phyloP scores from a whole-genome alignment of 2,329 filamentous ascomycete species.

The Hypoxylon sp. region DNA sequence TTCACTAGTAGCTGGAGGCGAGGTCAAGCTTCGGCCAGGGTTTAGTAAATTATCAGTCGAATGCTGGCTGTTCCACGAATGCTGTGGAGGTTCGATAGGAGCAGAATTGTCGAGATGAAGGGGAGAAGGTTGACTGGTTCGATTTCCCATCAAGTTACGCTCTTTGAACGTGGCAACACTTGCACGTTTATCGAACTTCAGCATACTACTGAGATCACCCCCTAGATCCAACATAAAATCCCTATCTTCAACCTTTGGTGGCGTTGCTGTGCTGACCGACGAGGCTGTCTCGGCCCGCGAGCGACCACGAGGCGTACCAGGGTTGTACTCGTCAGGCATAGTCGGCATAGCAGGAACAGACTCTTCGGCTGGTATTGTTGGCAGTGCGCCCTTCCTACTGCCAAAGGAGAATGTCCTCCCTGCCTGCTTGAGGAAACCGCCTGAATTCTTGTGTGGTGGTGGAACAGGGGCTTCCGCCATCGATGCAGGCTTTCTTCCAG shows the following conservation, averaged over 20 bases:
- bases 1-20: slow-evolving; percentile 56
- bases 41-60: slow-evolving; percentile 66
- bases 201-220: slow-evolving; percentile 71
- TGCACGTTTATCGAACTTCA: slow-evolving; percentile 69
- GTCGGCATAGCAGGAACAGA: slow-evolving; percentile 58
- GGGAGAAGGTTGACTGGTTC: slow-evolving; percentile 63
- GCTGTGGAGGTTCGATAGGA: slow-evolving; percentile 63
- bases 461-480: slow-evolving; percentile 59
- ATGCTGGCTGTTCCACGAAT: slow-evolving; percentile 67
- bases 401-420: slow-evolving; percentile 74
- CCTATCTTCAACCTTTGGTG: slow-evolving; percentile 63
- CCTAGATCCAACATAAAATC: slow-evolving; percentile 68
- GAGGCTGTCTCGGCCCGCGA: slow-evolving; percentile 68
- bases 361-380: slow-evolving; percentile 57
- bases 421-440: slow-evolving; percentile 69
- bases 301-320: slow-evolving; percentile 56
- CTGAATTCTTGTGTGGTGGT: slow-evolving; percentile 64
- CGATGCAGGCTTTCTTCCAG: slow-evolving; percentile 56
- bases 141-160: slow-evolving; percentile 64
- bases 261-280: slow-evolving; percentile 68
- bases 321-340: slow-evolving; percentile 44
- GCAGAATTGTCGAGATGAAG: slow-evolving; percentile 63
- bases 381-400: slow-evolving; percentile 64
- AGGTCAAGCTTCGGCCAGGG: slow-evolving; percentile 54
- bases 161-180: slow-evolving; percentile 64